Conservation (phyloP, 768 basidiomycete species). For the Pleurotus giganteus region DNA sequence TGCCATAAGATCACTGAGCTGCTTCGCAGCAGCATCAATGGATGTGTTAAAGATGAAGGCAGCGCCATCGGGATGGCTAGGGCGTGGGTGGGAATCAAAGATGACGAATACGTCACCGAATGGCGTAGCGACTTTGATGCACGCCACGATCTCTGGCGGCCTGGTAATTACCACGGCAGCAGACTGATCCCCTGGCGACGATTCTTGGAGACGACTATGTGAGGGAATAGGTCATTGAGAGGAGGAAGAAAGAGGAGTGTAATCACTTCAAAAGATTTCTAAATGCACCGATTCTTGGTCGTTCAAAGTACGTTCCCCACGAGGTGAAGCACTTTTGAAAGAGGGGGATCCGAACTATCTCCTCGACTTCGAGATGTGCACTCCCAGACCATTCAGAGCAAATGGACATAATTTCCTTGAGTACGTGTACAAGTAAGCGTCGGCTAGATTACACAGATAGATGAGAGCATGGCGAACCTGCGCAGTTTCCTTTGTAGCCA, state of each 20-base stretch:
- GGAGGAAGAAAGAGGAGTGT: background rate
- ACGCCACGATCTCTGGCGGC: conserved; percentile 66
- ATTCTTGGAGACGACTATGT: conserved; percentile 26
- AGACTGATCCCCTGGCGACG: conserved; percentile 15
- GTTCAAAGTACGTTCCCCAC: background rate
- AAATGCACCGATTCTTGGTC: conserved; percentile 3
- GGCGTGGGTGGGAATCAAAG: conserved; percentile 69
- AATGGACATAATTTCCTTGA: conserved; percentile 14
- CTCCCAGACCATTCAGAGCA: conserved; percentile 11
- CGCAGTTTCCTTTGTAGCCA: conserved; percentile 29
- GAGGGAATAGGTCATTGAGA: background rate
- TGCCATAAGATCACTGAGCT: conserved; percentile 46
- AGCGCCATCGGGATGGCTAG: conserved; percentile 56
- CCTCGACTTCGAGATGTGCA: conserved; percentile 11
- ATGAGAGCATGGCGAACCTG: conserved; percentile 29
- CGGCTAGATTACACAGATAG: background rate
- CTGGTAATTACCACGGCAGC: conserved; percentile 59
- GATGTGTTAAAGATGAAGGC: conserved; percentile 55
- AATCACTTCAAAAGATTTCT: conserved; percentile 7
- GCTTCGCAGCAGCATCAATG: conserved; percentile 37
- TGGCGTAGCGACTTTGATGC: conserved; percentile 37
- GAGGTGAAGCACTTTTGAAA: conserved; percentile 3
- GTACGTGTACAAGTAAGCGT: background rate
- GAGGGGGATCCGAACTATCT: conserved; percentile 1
- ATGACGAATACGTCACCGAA: conserved; percentile 46